phyloP scores from a whole-genome alignment of 1,284 basidiomycete species.

The Spongispora temasekensis region DNA sequence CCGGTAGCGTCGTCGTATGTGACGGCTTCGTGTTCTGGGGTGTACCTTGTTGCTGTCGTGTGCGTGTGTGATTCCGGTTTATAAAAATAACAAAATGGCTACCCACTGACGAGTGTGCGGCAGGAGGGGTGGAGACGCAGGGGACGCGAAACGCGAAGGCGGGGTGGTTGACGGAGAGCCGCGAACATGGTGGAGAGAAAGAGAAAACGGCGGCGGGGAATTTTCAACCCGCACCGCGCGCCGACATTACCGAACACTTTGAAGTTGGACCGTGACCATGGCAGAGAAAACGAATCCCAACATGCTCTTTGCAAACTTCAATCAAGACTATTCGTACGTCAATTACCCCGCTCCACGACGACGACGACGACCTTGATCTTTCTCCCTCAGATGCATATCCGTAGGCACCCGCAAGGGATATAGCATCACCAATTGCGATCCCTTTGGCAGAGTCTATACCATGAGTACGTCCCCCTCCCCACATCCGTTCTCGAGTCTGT shows the following conservation, averaged over 20 bases:
- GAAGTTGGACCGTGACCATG: conserved; percentile 31
- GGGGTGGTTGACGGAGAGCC: conserved; percentile 24
- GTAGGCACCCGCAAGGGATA: conserved; percentile 97
- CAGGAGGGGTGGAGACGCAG: conserved; percentile 11
- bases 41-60: conserved; percentile 75
- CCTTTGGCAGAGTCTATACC: conserved; percentile 94
- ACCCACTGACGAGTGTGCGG: conserved; percentile 36
- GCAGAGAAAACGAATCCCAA: conserved; percentile 38
- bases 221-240: no score
- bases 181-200: conserved; percentile 24
- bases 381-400: conserved; percentile 74
- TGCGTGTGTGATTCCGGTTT: not conserved
- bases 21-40: conserved; percentile 91
- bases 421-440: conserved; percentile 97
- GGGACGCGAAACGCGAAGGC: conserved; percentile 7
- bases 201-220: no score
- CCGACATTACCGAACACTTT: no score
- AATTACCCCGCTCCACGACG: no score
- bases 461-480: conserved; percentile 84
- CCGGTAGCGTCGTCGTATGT: conserved; percentile 79
- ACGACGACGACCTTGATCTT: no score
- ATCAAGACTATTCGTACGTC: conserved; percentile 86
- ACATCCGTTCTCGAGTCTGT: no score
- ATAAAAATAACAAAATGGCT: not conserved
- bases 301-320: conserved; percentile 87